A percentile compares a stretch with the other conserved stretches of the same genome.
Evolutionary conservation across 169 alveolate genomes (phyloP).

Genomic region (Cryptosporidium viatorum): DNA sequence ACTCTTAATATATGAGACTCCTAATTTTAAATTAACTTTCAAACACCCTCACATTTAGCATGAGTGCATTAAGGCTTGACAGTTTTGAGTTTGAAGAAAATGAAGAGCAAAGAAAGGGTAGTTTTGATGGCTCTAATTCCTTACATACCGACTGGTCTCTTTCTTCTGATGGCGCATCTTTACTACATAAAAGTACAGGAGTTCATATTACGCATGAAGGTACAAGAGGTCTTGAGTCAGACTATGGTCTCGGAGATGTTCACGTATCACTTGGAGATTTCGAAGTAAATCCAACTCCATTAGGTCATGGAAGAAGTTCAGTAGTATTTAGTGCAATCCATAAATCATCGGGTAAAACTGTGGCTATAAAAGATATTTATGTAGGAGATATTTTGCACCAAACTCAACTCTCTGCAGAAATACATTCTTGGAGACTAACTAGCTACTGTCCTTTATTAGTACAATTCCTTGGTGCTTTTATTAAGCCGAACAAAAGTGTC

Average conservation of each 20-base stretch:
- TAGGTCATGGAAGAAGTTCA: slow-evolving; percentile 75
- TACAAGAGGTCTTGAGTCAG: slow-evolving; percentile 59
- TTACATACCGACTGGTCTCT: slow-evolving; percentile 71
- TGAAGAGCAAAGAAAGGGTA: slow-evolving; percentile 13
- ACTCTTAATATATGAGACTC: not conserved
- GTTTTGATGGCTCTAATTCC: slow-evolving; percentile 29
- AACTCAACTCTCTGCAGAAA: slow-evolving; percentile 72
- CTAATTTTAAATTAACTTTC: not conserved
- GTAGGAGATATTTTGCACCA: slow-evolving; percentile 73
- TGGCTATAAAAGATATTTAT: slow-evolving; percentile 70
- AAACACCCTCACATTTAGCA: not conserved
- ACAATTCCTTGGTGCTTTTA: slow-evolving; percentile 69
- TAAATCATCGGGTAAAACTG: slow-evolving; percentile 26
- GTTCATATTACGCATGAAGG: slow-evolving; percentile 68
- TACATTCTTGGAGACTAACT: slow-evolving; percentile 64
- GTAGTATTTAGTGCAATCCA: slow-evolving; percentile 65
- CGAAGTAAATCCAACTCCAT: slow-evolving; percentile 55
- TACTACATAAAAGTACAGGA: slow-evolving; percentile 71
- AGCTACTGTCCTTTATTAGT: slow-evolving; percentile 72
- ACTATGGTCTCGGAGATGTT: slow-evolving; percentile 58
- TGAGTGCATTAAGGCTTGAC: slow-evolving; percentile 53
- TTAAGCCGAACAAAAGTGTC: slow-evolving; percentile 56
- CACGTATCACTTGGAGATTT: slow-evolving; percentile 24
- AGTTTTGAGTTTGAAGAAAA: slow-evolving; percentile 53
- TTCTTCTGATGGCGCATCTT: slow-evolving; percentile 55